phyloP scores from a whole-genome alignment of 768 basidiomycete species.

The Pholiota microspora region DNA sequence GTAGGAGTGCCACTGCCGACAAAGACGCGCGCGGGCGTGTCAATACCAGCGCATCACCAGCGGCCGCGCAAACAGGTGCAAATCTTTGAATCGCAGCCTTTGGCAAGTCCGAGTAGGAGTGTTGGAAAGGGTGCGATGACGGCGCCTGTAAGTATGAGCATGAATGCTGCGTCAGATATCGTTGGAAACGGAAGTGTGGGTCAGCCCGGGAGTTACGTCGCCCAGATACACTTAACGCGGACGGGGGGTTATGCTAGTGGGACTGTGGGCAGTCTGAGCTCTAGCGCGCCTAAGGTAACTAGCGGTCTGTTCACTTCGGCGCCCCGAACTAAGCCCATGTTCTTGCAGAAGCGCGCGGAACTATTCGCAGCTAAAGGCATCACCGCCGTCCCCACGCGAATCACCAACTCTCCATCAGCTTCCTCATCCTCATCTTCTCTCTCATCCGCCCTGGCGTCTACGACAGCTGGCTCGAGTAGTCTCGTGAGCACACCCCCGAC shows the following conservation, averaged over 20 bases:
- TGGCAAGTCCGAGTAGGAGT: conserved; percentile 54
- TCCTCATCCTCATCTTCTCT: conserved; percentile 56
- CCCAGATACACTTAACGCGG: conserved; percentile 38
- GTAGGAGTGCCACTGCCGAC: conserved; percentile 77
- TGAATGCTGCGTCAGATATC: conserved; percentile 24
- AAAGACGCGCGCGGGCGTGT: conserved; percentile 58
- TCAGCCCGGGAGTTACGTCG: conserved; percentile 39
- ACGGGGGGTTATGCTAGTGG: conserved; percentile 24
- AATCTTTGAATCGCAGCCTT: conserved; percentile 80
- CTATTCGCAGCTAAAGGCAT: conserved; percentile 19
- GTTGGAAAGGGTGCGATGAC: conserved; percentile 27
- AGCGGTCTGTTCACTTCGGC: conserved; percentile 35
- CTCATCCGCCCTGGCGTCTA: conserved; percentile 39
- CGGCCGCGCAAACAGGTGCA: conserved; percentile 64
- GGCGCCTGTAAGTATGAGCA: conserved; percentile 28
- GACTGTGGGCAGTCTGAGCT: conserved; percentile 32
- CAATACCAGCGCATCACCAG: conserved; percentile 55
- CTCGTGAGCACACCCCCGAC: conserved; percentile 58
- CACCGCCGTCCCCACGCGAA: conserved; percentile 19
- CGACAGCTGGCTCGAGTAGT: conserved; percentile 38
- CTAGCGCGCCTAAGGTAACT: conserved; percentile 39
- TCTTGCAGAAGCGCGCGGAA: conserved; percentile 19
- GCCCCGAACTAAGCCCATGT: conserved; percentile 17
- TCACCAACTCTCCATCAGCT: conserved; percentile 36
- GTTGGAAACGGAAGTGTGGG: conserved; percentile 37